Evolutionary conservation across 176 grass and related monocot genomes (phyloP), one percentile per base, ranked within the genome.

Genomic region (Pontederia paniculata): DNA sequence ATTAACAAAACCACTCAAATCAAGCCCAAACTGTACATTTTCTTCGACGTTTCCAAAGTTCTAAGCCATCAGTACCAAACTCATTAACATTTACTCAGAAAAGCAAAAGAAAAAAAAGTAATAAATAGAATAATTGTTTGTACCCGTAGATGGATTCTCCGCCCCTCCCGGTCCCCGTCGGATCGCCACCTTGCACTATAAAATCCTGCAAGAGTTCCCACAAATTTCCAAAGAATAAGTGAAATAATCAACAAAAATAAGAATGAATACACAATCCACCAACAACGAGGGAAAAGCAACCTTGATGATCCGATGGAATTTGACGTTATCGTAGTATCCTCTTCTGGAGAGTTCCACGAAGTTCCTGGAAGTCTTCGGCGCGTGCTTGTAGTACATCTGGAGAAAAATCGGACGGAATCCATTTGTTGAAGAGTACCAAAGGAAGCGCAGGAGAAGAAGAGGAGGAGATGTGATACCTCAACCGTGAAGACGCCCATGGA

Each of bases 281-380:
- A 23, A 17, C 9, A 23, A 67, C n/a, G 53, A 17, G n/a, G n/a
- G n/a, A 28, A 19, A 16, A n/a, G 49, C 46, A 43, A 89, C 93
- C 76, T 97, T 97, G 74, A 97, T 91, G 74, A 97, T 91, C 65
- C 93, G 83, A 70, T 97, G 93, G 73, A 97, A 97, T 56, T 88
- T 74, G 55, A 91, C 83, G 68, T 88, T 75, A 57, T 97, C 65
- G 73, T 97, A 97, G 67, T 84, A 82, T 0, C 68, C 75, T 66
- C 86, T 84, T 48, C 93, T 78, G 43, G 86, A 72, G 37, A 97
- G 93, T 80, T 97, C 86, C 16, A 84, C 58, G 63, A 97, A 97
- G 73, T 97, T 97, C 69, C 93, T 74, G 69, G 83, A 97, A 47
- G 93, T 97, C 77, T 89, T 97, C 20, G 93, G 86, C 12, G 93